Evolutionary conservation across 139 green algal genomes (phyloP).

Genomic region (Chlamydomonas sp.): DNA sequence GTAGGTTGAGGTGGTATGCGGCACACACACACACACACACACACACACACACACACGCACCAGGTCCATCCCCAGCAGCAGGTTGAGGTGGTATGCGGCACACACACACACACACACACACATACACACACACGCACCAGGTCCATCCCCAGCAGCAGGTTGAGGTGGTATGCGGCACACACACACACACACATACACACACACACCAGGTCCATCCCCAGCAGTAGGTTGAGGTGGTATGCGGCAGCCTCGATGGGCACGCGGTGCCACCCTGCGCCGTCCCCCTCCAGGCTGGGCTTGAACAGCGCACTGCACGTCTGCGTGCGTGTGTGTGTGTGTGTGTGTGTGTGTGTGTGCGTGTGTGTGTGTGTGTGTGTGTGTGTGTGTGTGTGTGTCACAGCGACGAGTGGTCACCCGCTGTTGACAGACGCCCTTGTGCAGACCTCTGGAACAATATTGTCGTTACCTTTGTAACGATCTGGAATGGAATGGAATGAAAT

Average conservation of each 20-base stretch:
- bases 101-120: no score
- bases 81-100: no score
- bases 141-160: no score
- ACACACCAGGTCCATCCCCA: constrained; percentile 6
- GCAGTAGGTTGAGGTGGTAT: constrained; percentile 70
- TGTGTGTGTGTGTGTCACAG: neutral
- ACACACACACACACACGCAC: constrained; percentile 1
- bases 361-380: neutral
- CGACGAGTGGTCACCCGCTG: neutral
- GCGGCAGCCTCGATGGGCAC: constrained; percentile 67
- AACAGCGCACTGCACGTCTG: constrained; percentile 8
- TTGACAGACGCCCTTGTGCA: neutral
- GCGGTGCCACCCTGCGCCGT: constrained; percentile 75
- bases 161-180: no score
- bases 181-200: no score
- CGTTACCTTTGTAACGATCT: neutral
- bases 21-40: no score
- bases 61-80: no score
- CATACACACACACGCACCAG: no score
- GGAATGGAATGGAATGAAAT: no score
- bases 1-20: no score
- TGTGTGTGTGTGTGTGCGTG: neutral
- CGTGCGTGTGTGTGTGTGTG: no score
- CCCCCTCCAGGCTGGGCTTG: constrained; percentile 52
- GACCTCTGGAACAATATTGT: neutral